Evolutionary conservation across 129 eudicot genomes (phyloP).

Genomic region (Flaveria linearis): DNA sequence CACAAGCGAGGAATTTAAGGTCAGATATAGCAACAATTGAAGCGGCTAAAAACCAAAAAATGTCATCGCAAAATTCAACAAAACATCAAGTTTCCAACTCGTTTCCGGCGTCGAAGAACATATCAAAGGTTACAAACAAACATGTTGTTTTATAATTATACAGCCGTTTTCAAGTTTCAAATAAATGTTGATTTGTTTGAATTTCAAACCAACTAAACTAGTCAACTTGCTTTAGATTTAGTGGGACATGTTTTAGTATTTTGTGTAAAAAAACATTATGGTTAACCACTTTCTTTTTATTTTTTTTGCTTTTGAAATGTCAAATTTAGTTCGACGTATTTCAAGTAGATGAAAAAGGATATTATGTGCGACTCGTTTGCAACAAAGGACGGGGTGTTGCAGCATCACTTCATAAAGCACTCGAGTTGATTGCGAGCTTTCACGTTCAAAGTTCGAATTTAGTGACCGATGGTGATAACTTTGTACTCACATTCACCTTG

Average conservation of each 20-base stretch:
- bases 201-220: too few species aligned
- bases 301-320: too few species aligned
- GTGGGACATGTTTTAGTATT: too few species aligned
- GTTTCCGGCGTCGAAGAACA: slow-evolving; percentile 35
- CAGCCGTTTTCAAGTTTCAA: too few species aligned
- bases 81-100: slow-evolving; percentile 15
- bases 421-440: slow-evolving; percentile 61
- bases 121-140: slow-evolving; percentile 46
- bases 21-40: slow-evolving; percentile 56
- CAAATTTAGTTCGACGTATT: slow-evolving; percentile 55
- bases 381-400: slow-evolving; percentile 73
- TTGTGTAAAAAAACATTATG: neutral
- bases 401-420: slow-evolving; percentile 54
- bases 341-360: slow-evolving; percentile 71
- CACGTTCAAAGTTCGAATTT: slow-evolving; percentile 41
- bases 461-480: slow-evolving; percentile 47
- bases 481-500: slow-evolving; percentile 58
- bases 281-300: too few species aligned
- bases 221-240: too few species aligned
- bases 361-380: slow-evolving; percentile 54
- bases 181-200: too few species aligned
- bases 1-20: slow-evolving; percentile 57
- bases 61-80: slow-evolving; percentile 19
- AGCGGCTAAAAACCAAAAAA: slow-evolving; percentile 33
- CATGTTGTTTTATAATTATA: too few species aligned